phyloP scores from a whole-genome alignment of 2,329 filamentous ascomycete species.

The Trichoderma hamatum region DNA sequence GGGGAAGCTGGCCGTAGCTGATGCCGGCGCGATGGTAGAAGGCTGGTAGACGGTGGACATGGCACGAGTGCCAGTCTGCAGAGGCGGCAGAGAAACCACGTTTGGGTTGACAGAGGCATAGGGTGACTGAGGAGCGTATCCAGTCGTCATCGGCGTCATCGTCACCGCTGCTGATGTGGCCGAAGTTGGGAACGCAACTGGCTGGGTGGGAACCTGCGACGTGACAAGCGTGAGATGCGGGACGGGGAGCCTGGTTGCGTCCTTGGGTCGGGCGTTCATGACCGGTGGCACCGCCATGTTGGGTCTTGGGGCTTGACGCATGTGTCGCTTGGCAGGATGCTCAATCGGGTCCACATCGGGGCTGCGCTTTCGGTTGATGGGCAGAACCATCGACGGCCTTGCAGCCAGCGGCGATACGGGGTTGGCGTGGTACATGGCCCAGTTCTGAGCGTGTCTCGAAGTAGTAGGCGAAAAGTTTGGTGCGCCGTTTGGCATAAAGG shows the following conservation, averaged over 20 bases:
- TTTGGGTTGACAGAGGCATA: conserved; percentile 36
- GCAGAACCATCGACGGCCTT: conserved; percentile 49
- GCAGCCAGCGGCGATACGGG: conserved; percentile 53
- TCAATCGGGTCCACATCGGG: conserved; percentile 55
- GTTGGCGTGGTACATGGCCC: conserved; percentile 46
- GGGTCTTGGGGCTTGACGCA: conserved; percentile 32
- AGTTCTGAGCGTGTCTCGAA: conserved; percentile 42
- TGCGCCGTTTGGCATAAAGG: conserved; percentile 40
- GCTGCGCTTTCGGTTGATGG: conserved; percentile 53
- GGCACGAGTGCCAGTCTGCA: conserved; percentile 64
- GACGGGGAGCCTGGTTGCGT: conserved; percentile 60
- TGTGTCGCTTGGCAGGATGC: conserved; percentile 57
- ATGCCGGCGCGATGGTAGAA: conserved; percentile 31
- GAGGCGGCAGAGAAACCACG: conserved; percentile 62
- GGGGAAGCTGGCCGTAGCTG: conserved; percentile 34
- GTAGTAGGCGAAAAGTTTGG: conserved; percentile 48
- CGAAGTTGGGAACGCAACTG: conserved; percentile 37
- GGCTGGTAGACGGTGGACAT: conserved; percentile 77
- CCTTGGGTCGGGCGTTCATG: conserved; percentile 32
- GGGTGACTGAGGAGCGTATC: conserved; percentile 49
- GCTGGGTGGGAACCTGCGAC: conserved; percentile 37
- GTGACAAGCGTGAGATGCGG: conserved; percentile 72
- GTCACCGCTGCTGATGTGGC: not conserved
- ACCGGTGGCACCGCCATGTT: conserved; percentile 29
- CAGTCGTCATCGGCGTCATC: conserved; percentile 33